Evolutionary conservation across 73 alveolate genomes (phyloP).

Genomic region (Effrenium voratum): DNA sequence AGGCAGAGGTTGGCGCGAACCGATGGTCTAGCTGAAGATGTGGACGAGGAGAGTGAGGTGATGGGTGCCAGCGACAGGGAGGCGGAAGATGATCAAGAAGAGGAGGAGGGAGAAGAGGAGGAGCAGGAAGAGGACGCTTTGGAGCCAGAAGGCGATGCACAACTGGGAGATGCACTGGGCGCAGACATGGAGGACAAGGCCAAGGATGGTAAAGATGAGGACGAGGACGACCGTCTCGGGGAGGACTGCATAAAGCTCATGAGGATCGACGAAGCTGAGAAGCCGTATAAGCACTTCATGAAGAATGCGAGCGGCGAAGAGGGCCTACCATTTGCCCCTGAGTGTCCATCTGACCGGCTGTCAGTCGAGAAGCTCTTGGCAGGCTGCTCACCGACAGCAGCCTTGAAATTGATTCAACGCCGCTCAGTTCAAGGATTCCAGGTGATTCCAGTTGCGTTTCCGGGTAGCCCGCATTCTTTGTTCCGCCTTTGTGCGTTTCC

Average conservation of each 20-base stretch:
- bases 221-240: conserved; percentile 74
- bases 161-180: background rate
- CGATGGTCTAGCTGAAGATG: conserved; percentile 65
- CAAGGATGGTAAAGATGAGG: conserved; percentile 7
- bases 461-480: background rate
- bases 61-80: background rate
- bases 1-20: conserved; percentile 73
- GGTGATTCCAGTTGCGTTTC: background rate
- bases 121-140: background rate
- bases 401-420: conserved; percentile 66
- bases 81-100: background rate
- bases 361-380: conserved; percentile 39
- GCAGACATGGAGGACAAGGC: background rate
- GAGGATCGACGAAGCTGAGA: conserved; percentile 19
- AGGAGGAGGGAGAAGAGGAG: conserved; percentile 51
- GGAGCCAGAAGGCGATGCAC: conserved; percentile 3
- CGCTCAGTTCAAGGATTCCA: background rate
- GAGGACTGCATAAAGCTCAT: conserved; percentile 73
- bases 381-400: background rate
- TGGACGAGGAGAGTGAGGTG: conserved; percentile 9
- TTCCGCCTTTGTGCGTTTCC: background rate
- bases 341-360: conserved; percentile 66
- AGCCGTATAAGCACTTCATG: conserved; percentile 27
- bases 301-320: conserved; percentile 57
- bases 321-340: conserved; percentile 77